Evolutionary conservation across 352 stramenopile genomes (phyloP), one percentile per base, ranked within the genome.

Genomic region (Globisporangium rhizosaccharum): DNA sequence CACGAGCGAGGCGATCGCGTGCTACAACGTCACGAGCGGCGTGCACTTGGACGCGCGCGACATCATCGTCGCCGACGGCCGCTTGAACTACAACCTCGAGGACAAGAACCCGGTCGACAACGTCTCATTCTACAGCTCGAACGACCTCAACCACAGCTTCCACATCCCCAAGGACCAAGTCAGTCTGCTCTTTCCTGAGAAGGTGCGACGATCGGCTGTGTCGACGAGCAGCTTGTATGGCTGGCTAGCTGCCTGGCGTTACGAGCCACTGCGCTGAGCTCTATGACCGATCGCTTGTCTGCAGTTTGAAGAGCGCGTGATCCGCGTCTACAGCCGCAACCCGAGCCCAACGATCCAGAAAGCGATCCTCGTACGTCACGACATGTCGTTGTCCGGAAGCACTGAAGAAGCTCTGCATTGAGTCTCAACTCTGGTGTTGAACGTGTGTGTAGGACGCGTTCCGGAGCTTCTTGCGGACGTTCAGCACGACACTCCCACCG

Each of bases 61-160:
- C 59, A 87, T 96, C 26, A 89, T 96, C 46, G 75, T 94, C 2
- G 76, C 76, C 7, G 80, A 93, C 67, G 79, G 76, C 2, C 63
- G 77, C 14, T 69, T 96, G 28, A 92, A 96, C 65, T 94, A 95
- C 73, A 94, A 94, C 53, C 71, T 88, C 15, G 73, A 82, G 20
- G 81, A 92, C 61, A 76, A 72, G 37, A 95, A 95, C 57, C 88
- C 88, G 7, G 79, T 96, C 52, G 83, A 94, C 56, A 78, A 87
- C 44, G 79, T 93, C 18, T 72, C 75, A 28, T 96, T 96, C 63
- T 96, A 92, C 69, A 76, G 71, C 36, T 90, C 82, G 39, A 82
- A 73, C 55, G 73, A 91, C 36, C 54, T 85, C 11, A 68, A 75
- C 51, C 63, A 26, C 7, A 85, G 70, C n/a, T 92, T 94, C 59